phyloP scores from a whole-genome alignment of 2,329 filamentous ascomycete genomes.

The Penicillium glabrum region DNA sequence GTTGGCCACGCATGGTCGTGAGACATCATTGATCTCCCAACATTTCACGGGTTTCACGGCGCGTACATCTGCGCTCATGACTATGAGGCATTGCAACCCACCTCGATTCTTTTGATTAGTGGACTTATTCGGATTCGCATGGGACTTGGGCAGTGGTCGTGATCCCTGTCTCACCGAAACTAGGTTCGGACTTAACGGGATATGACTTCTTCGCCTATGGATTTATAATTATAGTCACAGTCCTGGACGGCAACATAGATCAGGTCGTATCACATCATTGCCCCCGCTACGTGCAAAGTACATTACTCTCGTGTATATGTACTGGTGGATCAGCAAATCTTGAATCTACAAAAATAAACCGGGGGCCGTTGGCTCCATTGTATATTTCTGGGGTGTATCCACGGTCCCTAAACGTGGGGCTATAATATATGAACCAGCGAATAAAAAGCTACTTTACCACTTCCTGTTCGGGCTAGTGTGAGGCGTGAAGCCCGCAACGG shows the following conservation, averaged over 20 bases:
- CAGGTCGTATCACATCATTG: neutral
- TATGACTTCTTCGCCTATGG: neutral
- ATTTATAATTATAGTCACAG: neutral
- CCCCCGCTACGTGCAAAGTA: neutral
- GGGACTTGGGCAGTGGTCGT: neutral
- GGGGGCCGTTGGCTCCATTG: neutral
- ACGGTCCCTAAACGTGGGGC: neutral
- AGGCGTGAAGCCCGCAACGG: neutral
- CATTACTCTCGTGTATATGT: neutral
- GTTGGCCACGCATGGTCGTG: neutral
- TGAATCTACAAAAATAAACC: neutral
- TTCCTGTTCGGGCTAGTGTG: neutral
- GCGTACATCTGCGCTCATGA: neutral
- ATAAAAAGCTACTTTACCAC: neutral
- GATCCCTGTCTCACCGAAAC: too few species aligned
- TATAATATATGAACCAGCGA: neutral
- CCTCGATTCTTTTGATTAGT: neutral
- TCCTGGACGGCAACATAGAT: neutral
- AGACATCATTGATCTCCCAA: neutral
- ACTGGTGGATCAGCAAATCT: neutral
- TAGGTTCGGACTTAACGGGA: too few species aligned
- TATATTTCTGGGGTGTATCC: neutral
- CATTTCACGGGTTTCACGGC: neutral
- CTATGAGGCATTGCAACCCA: neutral
- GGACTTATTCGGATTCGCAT: neutral